Conservation (phyloP, 2,329 filamentous ascomycete genomes). For the Arthroderma sp. region DNA sequence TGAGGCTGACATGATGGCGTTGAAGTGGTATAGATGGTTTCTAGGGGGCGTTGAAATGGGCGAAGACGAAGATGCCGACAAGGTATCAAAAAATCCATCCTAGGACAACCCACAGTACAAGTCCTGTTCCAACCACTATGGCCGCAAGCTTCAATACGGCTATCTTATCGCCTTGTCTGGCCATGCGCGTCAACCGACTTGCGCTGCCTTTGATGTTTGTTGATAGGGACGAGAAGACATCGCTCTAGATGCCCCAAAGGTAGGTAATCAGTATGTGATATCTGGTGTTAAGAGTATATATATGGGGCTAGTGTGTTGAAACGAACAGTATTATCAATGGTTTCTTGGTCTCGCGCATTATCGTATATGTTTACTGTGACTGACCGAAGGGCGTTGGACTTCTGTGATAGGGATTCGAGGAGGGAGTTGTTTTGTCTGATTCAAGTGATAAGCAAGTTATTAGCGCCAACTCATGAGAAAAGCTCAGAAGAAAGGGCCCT, state of each 20-base stretch:
- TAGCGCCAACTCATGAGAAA: not conserved
- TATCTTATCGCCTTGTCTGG: slow-evolving; percentile 76
- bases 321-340: slow-evolving; percentile 76
- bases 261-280: not conserved
- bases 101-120: slow-evolving; percentile 64
- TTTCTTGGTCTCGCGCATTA: slow-evolving; percentile 73
- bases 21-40: no score
- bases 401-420: slow-evolving; percentile 77
- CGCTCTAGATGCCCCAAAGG: slow-evolving; percentile 43
- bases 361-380: slow-evolving; percentile 98
- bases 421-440: slow-evolving; percentile 79
- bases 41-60: no score
- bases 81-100: slow-evolving; percentile 48
- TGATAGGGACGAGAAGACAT: slow-evolving; percentile 82
- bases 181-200: slow-evolving; percentile 74
- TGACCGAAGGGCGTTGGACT: slow-evolving; percentile 81
- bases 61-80: not conserved
- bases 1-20: not conserved
- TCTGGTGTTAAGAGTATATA: not conserved
- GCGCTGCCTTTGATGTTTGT: slow-evolving; percentile 75
- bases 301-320: no score
- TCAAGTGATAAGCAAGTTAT: not conserved
- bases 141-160: slow-evolving; percentile 81
- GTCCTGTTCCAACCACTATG: slow-evolving; percentile 60
- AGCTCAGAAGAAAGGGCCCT: not conserved